Conservation (phyloP, 352 stramenopile genomes). For the Globisporangium emineosum region DNA sequence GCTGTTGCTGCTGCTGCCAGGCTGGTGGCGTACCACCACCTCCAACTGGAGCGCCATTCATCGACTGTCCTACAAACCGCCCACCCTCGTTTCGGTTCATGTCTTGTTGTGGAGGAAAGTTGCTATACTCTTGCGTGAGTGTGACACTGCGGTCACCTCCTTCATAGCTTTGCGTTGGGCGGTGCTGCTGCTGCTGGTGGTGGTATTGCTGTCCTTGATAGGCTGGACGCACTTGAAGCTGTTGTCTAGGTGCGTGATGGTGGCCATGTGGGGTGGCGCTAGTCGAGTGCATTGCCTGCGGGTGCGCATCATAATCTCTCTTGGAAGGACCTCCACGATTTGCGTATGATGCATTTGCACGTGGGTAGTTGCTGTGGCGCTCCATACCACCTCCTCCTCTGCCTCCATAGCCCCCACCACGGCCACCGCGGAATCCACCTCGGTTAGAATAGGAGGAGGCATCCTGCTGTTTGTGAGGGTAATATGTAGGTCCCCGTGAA, state of each 20-base stretch:
- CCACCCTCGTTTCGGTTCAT: background rate
- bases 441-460: constrained; percentile 4
- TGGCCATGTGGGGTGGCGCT: background rate
- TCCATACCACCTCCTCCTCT: constrained; percentile 9
- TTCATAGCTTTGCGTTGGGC: constrained; percentile 1
- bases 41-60: constrained; percentile 1
- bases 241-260: constrained; percentile 11
- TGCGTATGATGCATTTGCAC: constrained; percentile 2
- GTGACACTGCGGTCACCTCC: constrained; percentile 11
- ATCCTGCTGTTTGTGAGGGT: constrained; percentile 4
- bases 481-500: background rate
- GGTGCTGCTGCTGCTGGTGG: constrained; percentile 9
- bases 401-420: constrained; percentile 9
- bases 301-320: constrained; percentile 9
- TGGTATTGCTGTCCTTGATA: constrained; percentile 16
- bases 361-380: constrained; percentile 13
- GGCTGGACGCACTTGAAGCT: constrained; percentile 10
- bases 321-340: constrained; percentile 1
- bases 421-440: constrained; percentile 14
- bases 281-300: background rate
- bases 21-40: constrained; percentile 1
- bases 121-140: constrained; percentile 14
- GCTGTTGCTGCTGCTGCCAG: constrained; percentile 10
- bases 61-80: constrained; percentile 11
- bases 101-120: constrained; percentile 11